Evolutionary conservation across 73 alveolate species (phyloP), one percentile per base, ranked within the genome.

Genomic region (Paramecium pentaurelia): DNA sequence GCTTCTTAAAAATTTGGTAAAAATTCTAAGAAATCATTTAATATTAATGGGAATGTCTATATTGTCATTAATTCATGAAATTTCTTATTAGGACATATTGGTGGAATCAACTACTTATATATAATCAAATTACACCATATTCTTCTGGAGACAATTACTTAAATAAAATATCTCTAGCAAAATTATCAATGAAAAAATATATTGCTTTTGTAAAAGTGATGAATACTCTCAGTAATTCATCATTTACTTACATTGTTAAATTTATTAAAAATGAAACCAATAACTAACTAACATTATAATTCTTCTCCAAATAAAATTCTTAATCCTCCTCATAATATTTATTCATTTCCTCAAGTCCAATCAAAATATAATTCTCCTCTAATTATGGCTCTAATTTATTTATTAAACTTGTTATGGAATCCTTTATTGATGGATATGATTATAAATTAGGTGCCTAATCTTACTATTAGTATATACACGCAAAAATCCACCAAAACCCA

Each of bases 1-100:
- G 71, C 73, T 8, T 80, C 91, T 28, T 32, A 45, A 80, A 45
- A 80, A 6, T 27, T n/a, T 44, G 91, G 91, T 3, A 80, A 22
- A 22, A 80, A 80, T 12, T 25, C 75, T 25, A 80, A 80, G 49
- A 42, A 80, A 4, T 40, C 58, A 80, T 80, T 80, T 6, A 80
- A 22, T n/a, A 80, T 49, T 16, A 80, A 25, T 14, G 91, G 91
- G 12, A 80, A 80, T 45, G 91, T 80, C 18, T 25, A 80, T 4
- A 80, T 80, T 10, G 91, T 40, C 73, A 80, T 44, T n/a, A 28
- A 20, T 22, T 80, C 91, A 80, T 80, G 91, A 80, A 80, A 75
- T 75, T 42, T 75, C 58, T 75, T 75, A 42, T 64, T 64, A 3
- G 45, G 49, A 28, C 58, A 36, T 38, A 38, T 36, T 75, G 88